Evolutionary conservation across 2,329 filamentous ascomycete genomes (phyloP).

Genomic region (Colletotrichum sp.): DNA sequence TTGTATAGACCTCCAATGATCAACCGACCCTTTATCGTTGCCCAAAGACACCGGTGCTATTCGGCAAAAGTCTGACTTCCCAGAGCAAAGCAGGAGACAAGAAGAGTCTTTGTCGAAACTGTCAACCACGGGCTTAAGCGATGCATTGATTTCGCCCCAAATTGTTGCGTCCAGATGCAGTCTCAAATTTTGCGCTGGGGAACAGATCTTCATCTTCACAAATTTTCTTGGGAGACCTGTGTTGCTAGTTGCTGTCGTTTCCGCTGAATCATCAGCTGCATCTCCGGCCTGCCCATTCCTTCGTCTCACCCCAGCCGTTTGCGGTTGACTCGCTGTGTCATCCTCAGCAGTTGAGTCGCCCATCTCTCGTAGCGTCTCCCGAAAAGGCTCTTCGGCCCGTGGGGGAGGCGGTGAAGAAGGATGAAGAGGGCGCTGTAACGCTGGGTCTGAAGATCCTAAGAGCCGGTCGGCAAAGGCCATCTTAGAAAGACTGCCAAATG

Average conservation of each 20-base stretch:
- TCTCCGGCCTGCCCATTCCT: neutral
- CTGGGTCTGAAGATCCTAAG: no score
- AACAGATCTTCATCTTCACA: no score
- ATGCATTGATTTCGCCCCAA: neutral
- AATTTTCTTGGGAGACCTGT: no score
- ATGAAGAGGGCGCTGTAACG: no score
- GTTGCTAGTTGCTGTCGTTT: neutral
- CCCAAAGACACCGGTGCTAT: neutral
- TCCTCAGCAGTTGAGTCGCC: rapidly evolving
- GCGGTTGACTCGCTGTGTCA: no score
- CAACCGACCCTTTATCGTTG: neutral
- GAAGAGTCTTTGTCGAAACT: rapidly evolving
- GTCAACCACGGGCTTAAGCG: rapidly evolving
- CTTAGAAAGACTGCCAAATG: no score
- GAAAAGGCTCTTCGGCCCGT: no score
- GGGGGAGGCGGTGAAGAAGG: no score
- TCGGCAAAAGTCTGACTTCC: neutral
- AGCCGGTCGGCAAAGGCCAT: no score
- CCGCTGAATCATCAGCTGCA: neutral
- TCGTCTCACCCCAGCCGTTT: neutral
- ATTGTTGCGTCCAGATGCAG: neutral
- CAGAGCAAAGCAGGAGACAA: rapidly evolving
- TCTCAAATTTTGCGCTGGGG: no score
- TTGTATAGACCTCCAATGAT: no score
- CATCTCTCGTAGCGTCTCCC: no score